These are phyloP conservation scores for Colletotrichum coccodes DNA, from an alignment of 2,329 filamentous ascomycete species.

Conservation along the genomic window DNA sequence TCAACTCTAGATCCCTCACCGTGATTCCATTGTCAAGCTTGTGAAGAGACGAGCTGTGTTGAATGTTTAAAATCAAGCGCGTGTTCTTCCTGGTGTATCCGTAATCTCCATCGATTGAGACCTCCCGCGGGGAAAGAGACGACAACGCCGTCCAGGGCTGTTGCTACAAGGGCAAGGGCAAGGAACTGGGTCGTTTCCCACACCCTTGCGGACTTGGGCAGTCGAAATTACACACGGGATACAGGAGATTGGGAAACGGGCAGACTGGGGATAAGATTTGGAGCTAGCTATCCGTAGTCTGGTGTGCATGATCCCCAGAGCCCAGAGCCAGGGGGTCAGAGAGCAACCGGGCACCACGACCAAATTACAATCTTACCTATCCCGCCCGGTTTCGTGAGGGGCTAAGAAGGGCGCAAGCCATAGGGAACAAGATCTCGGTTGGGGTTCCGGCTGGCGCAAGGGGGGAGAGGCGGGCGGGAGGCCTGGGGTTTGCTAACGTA, in stretches of 20 bases:
- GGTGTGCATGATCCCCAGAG: background rate
- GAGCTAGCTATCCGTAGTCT: background rate
- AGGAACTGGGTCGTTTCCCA: constrained; percentile 7
- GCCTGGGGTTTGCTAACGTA: background rate
- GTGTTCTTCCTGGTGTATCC: too few relatives aligned
- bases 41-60: background rate
- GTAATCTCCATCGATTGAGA: too few relatives aligned
- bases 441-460: background rate
- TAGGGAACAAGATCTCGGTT: background rate
- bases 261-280: background rate
- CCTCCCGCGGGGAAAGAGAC: background rate
- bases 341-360: background rate
- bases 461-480: background rate
- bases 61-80: too few relatives aligned
- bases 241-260: background rate
- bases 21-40: background rate
- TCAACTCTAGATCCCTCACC: too few relatives aligned
- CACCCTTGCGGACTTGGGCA: background rate
- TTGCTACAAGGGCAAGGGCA: background rate
- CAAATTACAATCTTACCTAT: background rate
- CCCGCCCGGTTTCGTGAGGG: background rate
- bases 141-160: background rate
- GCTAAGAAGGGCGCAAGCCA: background rate
- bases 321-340: background rate
- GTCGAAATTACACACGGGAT: background rate